These are phyloP conservation scores for Oryza coarctata DNA, from an alignment of 176 grass and related monocot species.

Conservation along the genomic window DNA sequence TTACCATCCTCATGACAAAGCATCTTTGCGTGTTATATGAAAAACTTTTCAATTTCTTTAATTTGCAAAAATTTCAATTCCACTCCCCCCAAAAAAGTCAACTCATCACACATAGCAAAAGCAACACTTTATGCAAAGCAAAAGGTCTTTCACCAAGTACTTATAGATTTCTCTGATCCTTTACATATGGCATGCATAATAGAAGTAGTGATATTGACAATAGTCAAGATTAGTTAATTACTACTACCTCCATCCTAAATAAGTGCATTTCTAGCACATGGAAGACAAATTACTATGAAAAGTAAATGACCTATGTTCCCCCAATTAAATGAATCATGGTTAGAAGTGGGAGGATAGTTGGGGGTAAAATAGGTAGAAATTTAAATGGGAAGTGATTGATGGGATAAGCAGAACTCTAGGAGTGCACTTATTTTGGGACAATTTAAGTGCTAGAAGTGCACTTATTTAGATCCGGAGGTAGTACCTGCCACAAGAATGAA, in stretches of 20 bases:
- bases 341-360: no score
- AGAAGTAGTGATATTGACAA: background rate
- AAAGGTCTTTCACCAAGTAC: background rate
- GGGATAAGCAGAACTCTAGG: no score
- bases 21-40: background rate
- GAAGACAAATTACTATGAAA: no score
- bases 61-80: background rate
- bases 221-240: background rate
- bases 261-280: no score
- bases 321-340: no score
- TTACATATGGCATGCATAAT: background rate
- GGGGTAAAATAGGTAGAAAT: no score
- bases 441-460: no score
- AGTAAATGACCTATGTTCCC: no score
- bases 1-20: background rate
- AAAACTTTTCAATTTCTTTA: background rate
- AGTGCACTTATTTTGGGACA: no score
- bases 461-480: no score
- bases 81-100: background rate
- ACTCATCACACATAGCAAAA: conserved; percentile 1
- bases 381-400: no score
- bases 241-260: background rate
- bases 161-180: background rate
- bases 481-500: background rate
- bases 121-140: background rate